A percentile compares a stretch with the other conserved stretches of the same genome.
Evolutionary conservation across 1,139 yeast genomes (phyloP).

Genomic region (Sugiyamaella japonica): DNA sequence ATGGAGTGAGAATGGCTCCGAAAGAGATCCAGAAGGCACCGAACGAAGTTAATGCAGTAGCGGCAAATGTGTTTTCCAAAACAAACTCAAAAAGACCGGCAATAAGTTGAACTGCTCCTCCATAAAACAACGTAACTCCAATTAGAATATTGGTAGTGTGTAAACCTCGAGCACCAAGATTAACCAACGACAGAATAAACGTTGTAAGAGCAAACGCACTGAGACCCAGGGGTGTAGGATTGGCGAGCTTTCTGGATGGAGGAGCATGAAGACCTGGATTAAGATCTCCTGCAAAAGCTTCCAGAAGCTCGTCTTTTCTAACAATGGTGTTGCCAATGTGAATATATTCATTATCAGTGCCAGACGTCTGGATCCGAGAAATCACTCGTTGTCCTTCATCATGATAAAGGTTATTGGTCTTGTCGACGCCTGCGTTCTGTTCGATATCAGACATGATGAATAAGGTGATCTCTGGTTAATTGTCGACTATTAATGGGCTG

Average conservation of each 20-base stretch:
- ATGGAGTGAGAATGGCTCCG: constrained; percentile 67
- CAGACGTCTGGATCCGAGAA: constrained; percentile 34
- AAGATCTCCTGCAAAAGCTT: constrained; percentile 71
- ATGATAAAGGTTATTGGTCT: constrained; percentile 3
- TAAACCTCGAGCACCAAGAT: constrained; percentile 60
- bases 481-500: not conserved
- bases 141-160: constrained; percentile 53
- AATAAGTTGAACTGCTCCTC: constrained; percentile 70
- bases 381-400: constrained; percentile 8
- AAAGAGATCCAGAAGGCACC: constrained; percentile 87
- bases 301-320: constrained; percentile 55
- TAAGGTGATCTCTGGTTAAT: not conserved
- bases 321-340: constrained; percentile 75
- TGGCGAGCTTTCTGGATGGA: constrained; percentile 70
- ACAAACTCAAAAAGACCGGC: constrained; percentile 78
- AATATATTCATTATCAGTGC: constrained; percentile 54
- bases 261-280: constrained; percentile 63
- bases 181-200: constrained; percentile 67
- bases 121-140: constrained; percentile 81
- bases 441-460: constrained; percentile 18
- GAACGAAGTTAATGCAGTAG: constrained; percentile 71
- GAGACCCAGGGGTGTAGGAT: constrained; percentile 88
- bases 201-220: constrained; percentile 83
- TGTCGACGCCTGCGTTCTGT: constrained; percentile 16
- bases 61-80: constrained; percentile 83